A percentile compares a stretch with the other conserved stretches of the same genome.
Conservation (phyloP, 1,284 basidiomycete species). For the Ustilago nuda region DNA sequence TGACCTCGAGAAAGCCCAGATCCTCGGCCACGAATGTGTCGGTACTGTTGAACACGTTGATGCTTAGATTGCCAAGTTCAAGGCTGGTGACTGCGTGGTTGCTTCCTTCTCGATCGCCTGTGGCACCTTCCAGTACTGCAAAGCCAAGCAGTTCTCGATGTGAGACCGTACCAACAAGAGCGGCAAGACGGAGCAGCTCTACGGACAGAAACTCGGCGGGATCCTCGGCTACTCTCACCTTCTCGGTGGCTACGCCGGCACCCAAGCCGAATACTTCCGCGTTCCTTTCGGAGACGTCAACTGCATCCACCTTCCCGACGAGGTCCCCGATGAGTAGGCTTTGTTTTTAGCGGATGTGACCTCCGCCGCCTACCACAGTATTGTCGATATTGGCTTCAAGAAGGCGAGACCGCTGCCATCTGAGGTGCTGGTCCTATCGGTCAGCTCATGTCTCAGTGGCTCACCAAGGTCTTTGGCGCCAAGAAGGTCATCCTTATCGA, state of each 20-base stretch:
- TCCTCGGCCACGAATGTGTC: conserved; percentile 63
- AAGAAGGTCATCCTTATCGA: conserved; percentile 81
- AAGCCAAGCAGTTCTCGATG: conserved; percentile 78
- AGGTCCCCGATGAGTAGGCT: conserved; percentile 66
- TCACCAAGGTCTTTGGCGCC: conserved; percentile 76
- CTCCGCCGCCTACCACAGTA: conserved; percentile 79
- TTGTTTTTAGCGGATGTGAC: conserved; percentile 80
- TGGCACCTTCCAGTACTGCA: conserved; percentile 79
- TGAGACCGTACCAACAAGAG: conserved; percentile 80
- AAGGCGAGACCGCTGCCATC: conserved; percentile 77
- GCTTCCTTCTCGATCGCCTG: conserved; percentile 83
- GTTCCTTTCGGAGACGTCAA: conserved; percentile 80
- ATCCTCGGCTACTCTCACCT: conserved; percentile 75
- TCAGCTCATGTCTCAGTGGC: conserved; percentile 76
- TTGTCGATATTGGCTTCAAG: conserved; percentile 77
- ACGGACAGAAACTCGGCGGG: conserved; percentile 71
- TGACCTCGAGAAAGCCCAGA: conserved; percentile 78
- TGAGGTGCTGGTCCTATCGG: conserved; percentile 78
- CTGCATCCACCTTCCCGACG: conserved; percentile 76
- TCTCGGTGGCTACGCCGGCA: conserved; percentile 80
- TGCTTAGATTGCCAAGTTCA: conserved; percentile 44
- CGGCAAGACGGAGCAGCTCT: conserved; percentile 76
- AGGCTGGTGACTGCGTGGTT: conserved; percentile 69
- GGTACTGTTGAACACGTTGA: conserved; percentile 61
- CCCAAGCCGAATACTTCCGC: conserved; percentile 74